Base-by-base conservation (phyloP, 164 flowering plant species). In the Nymphaea colorata region DNA sequence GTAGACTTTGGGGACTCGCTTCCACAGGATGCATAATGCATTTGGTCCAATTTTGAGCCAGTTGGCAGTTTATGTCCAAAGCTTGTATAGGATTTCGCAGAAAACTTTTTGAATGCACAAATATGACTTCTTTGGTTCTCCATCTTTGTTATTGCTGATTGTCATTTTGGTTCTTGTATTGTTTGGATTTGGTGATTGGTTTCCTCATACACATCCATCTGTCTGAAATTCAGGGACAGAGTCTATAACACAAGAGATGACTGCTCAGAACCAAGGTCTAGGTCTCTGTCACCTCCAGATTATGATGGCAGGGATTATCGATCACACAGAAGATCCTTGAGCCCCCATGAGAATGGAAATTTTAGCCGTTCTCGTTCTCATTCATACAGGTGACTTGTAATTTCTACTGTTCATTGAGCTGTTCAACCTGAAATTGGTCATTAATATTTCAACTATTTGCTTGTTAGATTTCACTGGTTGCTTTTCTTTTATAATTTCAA, bases 331-430 rank as follows among this genome's bases (percentile, higher is more conserved):
- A 75, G 79, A 60, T 76, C 78, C 55, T 71, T 69, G 15, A 82
- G 83, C 67, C 82, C 82, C 14, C 64, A 71, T 68, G 76, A 44
- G 41, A 74, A 75, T 67, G 78, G 76, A 62, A 70, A 25, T 51
- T 70, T 63, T 43, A 80, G 68, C 42, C 70, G 64, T 4, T 79
- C 82, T 36, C 71, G 82, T 59, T 85, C 87, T 15, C 77, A 71
- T 53, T 81, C 86, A 43, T 75, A 70, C 73, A 79, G 85, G 83
- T 85, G 66, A n/a, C n/a, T n/a, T 11, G 36, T 25, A 25, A 25
- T 25, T 25, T 25, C 36, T 25, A 25, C 36, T 25, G 1, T 25
- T 25, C 36, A 25, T 25, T 25, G 36, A 25, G 36, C 36, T 25
- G 36, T 25, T 25, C 36, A 25, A 25, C 36, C 36, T 25, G 36